Evolutionary conservation across 163 green algal genomes (phyloP).

Genomic region (Prototheca cutis): DNA sequence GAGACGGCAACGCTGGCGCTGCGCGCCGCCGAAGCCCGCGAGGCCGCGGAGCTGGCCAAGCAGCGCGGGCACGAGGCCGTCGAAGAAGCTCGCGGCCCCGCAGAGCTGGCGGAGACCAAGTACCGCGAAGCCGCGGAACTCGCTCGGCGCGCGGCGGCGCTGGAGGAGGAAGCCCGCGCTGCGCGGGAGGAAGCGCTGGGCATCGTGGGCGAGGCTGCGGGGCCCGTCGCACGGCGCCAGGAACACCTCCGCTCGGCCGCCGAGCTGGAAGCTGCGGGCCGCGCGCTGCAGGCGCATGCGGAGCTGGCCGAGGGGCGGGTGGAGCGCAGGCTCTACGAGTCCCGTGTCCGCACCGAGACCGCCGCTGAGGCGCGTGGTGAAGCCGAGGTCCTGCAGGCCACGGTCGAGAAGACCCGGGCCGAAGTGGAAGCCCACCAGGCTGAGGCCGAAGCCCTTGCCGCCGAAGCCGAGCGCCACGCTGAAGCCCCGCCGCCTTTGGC

Average conservation of each 20-base stretch:
- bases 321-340: slow-evolving; percentile 17
- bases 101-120: slow-evolving; percentile 2
- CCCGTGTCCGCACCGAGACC: slow-evolving; percentile 8
- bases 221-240: slow-evolving; percentile 10
- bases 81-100: neutral
- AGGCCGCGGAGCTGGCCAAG: neutral
- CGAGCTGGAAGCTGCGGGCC: slow-evolving; percentile 5
- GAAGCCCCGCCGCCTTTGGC: neutral
- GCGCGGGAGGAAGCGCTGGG: neutral
- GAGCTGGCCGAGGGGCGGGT: slow-evolving; percentile 8
- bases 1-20: neutral
- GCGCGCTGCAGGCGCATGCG: slow-evolving; percentile 9
- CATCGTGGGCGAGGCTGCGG: neutral
- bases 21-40: neutral
- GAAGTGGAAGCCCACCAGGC: neutral
- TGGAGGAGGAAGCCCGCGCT: neutral
- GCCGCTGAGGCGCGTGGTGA: neutral
- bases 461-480: neutral
- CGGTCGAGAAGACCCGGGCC: neutral
- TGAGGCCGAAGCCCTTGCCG: neutral
- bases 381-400: neutral
- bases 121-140: neutral
- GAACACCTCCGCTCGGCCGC: slow-evolving; percentile 18
- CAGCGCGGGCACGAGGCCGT: slow-evolving; percentile 2
- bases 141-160: neutral